phyloP scores from a whole-genome alignment of 2,329 filamentous ascomycete genomes.

The Dryadomyces sulphureus region DNA sequence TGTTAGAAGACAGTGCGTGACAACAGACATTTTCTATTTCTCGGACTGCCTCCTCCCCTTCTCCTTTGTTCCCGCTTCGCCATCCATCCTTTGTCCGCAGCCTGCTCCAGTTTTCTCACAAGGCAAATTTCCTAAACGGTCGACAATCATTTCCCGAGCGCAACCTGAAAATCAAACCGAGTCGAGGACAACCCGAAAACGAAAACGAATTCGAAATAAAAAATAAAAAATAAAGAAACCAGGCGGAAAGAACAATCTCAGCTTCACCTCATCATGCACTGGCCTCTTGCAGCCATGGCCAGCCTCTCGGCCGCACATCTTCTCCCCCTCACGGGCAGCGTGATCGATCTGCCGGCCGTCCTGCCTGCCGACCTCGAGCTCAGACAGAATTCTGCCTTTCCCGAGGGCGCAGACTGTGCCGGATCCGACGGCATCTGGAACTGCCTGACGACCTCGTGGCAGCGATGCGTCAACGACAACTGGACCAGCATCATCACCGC shows the following conservation, averaged over 20 bases:
- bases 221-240: too few species aligned
- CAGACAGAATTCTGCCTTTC: neutral
- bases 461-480: constrained; percentile 31
- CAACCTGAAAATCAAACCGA: too few species aligned
- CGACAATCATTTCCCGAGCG: too few species aligned
- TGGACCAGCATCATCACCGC: constrained; percentile 31
- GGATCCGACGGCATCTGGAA: constrained; percentile 37
- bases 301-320: neutral
- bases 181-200: too few species aligned
- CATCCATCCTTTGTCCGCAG: neutral
- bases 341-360: neutral
- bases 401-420: constrained; percentile 23
- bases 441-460: constrained; percentile 33
- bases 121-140: too few species aligned
- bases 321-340: neutral
- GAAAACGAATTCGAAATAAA: too few species aligned
- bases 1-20: neutral
- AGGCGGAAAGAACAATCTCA: too few species aligned
- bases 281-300: neutral
- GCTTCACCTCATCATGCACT: too few species aligned
- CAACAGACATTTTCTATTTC: neutral
- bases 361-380: neutral
- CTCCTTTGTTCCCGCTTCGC: neutral
- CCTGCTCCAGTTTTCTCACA: neutral
- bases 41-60: neutral